Base-by-base conservation (phyloP, 768 basidiomycete genomes). In the Pulveroboletus sp. region DNA sequence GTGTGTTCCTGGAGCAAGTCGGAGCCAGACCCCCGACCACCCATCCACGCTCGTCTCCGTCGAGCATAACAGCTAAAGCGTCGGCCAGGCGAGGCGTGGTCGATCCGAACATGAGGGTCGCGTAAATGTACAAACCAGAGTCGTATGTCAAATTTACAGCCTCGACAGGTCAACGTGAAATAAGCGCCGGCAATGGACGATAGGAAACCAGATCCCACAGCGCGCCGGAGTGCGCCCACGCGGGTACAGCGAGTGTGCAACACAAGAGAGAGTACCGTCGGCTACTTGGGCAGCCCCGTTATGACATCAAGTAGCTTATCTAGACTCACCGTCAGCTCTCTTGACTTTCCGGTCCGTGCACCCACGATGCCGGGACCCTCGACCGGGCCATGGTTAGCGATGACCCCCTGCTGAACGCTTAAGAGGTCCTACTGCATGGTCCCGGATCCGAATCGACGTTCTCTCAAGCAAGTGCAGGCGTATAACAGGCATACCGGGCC, bases 381-480 rank as follows among this genome's bases (percentile, higher is more conserved):
- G 27, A 47, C 3, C 27, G 27, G 41, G 48, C 27, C n/a, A 49
- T 43, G 17, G 27, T 28, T 30, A 9, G 27, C 33, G 18, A 38
- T 11, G 28, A 40, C 17, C 15, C n/a, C 40, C 18, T 45, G 43
- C 38, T 39, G 14, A 14, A 17, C 17, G 39, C 27, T 8, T 6
- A 14, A 31, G 40, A 13, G 10, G 8, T 33, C 18, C 13, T n/a
- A 8, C 10, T 17, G 4, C 27, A 28, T 9, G 15, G 32, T 13
- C 44, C 44, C 31, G 47, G 50, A 26, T 31, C 53, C 13, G 10
- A 31, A 15, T 57, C 58, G 39, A 69, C 49, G 52, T 67, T 63
- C 39, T 68, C 64, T 56, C 60, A 60, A 65, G 66, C 69, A 66
- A 67, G 62, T 64, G 48, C 32, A 38, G 26, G 32, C 2, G 15